Percentiles rank a stretch among this genome's conserved stretches.
phyloP scores from a whole-genome alignment of 345 rosid genomes.

The Limnanthes douglasii region DNA sequence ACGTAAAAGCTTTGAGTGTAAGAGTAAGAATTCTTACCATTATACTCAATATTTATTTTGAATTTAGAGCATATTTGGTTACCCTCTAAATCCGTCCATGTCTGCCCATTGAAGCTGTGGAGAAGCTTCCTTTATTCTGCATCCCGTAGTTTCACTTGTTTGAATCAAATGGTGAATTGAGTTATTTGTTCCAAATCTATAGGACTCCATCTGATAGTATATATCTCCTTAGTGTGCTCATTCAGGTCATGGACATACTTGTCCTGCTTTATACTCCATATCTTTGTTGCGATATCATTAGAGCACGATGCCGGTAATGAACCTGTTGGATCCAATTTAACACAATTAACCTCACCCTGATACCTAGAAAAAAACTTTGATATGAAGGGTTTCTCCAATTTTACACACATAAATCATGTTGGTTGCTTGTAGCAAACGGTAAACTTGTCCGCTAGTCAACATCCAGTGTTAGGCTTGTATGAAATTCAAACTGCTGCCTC shows the following conservation, averaged over 20 bases:
- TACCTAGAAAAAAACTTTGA: constrained; percentile 38
- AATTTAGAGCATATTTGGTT: too few relatives aligned
- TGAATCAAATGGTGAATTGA: constrained; percentile 74
- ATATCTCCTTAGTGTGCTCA: constrained; percentile 83
- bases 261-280: constrained; percentile 80
- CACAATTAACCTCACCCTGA: constrained; percentile 99
- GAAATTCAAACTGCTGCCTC: constrained; percentile 93
- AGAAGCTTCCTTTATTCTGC: constrained; percentile 82
- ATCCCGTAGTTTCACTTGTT: constrained; percentile 97
- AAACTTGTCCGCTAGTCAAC: constrained; percentile 97
- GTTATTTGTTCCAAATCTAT: constrained; percentile 80
- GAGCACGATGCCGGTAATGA: constrained; percentile 89
- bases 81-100: constrained; percentile 35
- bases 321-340: constrained; percentile 99
- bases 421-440: constrained; percentile 96
- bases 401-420: constrained; percentile 87
- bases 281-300: constrained; percentile 90
- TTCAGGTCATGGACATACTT: constrained; percentile 70
- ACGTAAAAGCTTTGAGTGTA: too few relatives aligned
- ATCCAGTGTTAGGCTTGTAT: constrained; percentile 94
- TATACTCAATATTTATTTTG: too few relatives aligned
- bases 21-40: too few relatives aligned
- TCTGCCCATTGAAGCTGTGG: constrained; percentile 82
- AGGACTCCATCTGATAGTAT: constrained; percentile 94
- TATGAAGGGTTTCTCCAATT: constrained; percentile 71